Evolutionary conservation across 192 early-diverging fungal species (phyloP).

Genomic region (Ambispora gerdemannii): DNA sequence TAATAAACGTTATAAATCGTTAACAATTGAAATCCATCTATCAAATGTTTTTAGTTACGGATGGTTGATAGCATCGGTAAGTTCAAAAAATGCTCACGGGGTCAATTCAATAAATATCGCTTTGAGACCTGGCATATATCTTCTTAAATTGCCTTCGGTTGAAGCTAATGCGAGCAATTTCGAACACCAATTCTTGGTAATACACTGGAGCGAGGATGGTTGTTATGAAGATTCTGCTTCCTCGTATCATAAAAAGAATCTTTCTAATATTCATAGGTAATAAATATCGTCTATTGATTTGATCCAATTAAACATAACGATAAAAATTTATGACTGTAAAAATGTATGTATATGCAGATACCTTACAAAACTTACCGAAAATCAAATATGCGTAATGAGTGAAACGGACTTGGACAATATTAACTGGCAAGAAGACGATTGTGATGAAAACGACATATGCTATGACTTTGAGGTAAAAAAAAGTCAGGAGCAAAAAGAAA

Average conservation of each 20-base stretch:
- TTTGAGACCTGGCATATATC: conserved; percentile 19
- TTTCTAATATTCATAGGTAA: conserved; percentile 31
- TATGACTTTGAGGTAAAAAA: conserved; percentile 18
- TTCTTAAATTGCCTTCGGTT: not conserved
- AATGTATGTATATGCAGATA: conserved; percentile 1
- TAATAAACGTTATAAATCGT: not conserved
- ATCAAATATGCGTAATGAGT: conserved; percentile 21
- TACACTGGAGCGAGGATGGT: conserved; percentile 28
- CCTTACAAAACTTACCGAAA: conserved; percentile 23
- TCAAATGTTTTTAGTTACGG: conserved; percentile 1
- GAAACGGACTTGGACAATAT: conserved; percentile 11
- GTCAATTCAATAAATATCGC: not conserved
- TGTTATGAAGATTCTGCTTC: conserved; percentile 27
- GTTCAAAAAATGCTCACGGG: not conserved
- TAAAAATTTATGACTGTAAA: not conserved
- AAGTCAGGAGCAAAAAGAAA: conserved; percentile 20
- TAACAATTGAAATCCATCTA: not conserved
- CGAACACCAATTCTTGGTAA: conserved; percentile 12
- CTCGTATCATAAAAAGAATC: conserved; percentile 26
- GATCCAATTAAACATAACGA: not conserved
- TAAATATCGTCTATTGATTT: not conserved
- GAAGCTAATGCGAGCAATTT: not conserved
- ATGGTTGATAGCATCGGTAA: not conserved
- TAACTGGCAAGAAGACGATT: conserved; percentile 7
- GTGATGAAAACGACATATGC: not conserved